These are phyloP conservation scores for Chloromonas sp. DNA, from an alignment of 163 green algal genomes.

Conservation along the genomic window DNA sequence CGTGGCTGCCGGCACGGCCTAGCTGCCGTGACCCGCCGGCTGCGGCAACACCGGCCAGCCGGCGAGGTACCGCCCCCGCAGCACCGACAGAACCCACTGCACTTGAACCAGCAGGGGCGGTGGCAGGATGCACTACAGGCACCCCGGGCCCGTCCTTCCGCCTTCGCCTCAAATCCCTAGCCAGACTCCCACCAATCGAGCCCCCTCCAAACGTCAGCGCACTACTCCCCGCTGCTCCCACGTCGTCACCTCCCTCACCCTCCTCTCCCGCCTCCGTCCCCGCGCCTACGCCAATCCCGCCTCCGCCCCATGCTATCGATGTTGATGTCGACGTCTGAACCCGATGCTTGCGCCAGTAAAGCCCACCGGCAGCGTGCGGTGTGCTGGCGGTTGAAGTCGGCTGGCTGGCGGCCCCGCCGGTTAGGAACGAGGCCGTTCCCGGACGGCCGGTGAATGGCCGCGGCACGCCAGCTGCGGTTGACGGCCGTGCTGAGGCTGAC, in stretches of 20 bases:
- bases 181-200: conserved; percentile 28
- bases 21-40: background rate
- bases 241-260: background rate
- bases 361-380: background rate
- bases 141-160: conserved; percentile 13
- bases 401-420: too few species aligned
- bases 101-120: background rate
- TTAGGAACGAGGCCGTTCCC: background rate
- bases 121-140: background rate
- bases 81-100: background rate
- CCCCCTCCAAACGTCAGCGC: conserved; percentile 26
- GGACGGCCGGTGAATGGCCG: background rate
- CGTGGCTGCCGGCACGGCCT: too few species aligned
- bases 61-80: background rate
- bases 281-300: background rate
- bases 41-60: background rate
- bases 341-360: conserved; percentile 42
- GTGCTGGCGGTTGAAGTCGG: background rate
- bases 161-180: conserved; percentile 29
- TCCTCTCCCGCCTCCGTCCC: background rate
- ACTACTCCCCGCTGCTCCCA: background rate
- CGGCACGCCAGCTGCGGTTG: background rate
- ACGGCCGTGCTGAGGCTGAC: background rate
- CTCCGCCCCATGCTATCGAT: background rate
- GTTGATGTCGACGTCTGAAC: background rate